phyloP scores from a whole-genome alignment of 306 rosid genomes.

The Dicorynia guianensis region DNA sequence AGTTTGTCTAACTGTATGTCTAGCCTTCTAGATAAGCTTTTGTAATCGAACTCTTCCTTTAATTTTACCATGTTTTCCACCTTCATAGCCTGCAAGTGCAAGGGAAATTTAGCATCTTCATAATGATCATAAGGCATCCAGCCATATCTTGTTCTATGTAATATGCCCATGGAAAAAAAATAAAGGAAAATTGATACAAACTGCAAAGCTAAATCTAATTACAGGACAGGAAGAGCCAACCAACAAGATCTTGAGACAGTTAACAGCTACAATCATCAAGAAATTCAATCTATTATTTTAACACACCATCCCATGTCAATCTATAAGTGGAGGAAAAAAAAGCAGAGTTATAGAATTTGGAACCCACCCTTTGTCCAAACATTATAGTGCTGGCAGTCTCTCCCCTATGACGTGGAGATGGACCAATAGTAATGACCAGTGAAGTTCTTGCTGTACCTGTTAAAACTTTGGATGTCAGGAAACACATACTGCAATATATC shows the following conservation, averaged over 20 bases:
- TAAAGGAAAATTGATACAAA: neutral
- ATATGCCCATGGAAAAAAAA: neutral
- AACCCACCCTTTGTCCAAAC: slow-evolving; percentile 74
- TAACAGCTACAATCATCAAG: neutral
- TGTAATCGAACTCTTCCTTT: slow-evolving; percentile 74
- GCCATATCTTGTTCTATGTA: neutral
- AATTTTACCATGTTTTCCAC: slow-evolving; percentile 74
- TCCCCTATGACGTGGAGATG: slow-evolving; percentile 62
- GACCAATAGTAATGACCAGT: slow-evolving; percentile 43
- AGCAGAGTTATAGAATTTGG: neutral
- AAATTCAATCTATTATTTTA: neutral
- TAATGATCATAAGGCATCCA: neutral
- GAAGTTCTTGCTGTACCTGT: slow-evolving; percentile 80
- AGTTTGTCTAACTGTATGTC: no score
- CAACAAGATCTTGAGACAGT: neutral
- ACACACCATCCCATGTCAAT: neutral
- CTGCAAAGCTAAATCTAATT: slow-evolving; percentile 4
- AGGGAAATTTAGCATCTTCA: slow-evolving; percentile 27
- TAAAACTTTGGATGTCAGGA: slow-evolving; percentile 27
- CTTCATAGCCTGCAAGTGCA: slow-evolving; percentile 62
- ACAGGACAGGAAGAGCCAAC: neutral
- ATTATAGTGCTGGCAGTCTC: slow-evolving; percentile 71
- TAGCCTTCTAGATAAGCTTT: slow-evolving; percentile 51
- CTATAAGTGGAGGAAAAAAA: neutral
- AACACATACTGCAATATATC: slow-evolving; percentile 8